Percentiles rank a stretch among this genome's conserved stretches.
Conservation (phyloP, 2,329 filamentous ascomycete species). For the Fusarium stilboides region DNA sequence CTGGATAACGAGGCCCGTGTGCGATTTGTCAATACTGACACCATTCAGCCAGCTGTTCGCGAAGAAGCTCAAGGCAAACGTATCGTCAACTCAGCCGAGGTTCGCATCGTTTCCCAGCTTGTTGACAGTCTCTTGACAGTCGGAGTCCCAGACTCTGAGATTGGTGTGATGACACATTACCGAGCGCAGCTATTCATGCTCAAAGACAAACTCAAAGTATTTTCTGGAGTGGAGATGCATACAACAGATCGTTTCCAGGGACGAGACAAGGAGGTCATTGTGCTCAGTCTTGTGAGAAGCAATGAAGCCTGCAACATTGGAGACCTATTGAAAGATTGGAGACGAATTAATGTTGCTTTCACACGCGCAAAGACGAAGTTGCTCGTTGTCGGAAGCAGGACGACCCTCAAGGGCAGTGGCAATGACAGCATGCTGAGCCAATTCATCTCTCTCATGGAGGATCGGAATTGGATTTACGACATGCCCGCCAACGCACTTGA, state of each 20-base stretch:
- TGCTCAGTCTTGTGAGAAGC: conserved; percentile 88
- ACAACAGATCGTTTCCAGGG: conserved; percentile 98
- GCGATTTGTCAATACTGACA: conserved; percentile 91
- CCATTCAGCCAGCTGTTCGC: conserved; percentile 72
- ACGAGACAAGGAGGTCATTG: conserved; percentile 92
- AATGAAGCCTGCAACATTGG: conserved; percentile 89
- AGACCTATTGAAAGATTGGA: conserved; percentile 91
- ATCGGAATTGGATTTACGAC: conserved; percentile 84
- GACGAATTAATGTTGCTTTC: conserved; percentile 95
- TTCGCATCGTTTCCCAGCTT: conserved; percentile 81
- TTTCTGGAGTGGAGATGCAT: conserved; percentile 86
- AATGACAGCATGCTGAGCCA: conserved; percentile 81
- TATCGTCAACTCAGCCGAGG: conserved; percentile 91
- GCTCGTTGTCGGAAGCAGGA: conserved; percentile 85
- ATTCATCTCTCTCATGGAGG: conserved; percentile 84
- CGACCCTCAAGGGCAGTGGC: conserved; percentile 82
- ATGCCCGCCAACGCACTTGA: conserved; percentile 75
- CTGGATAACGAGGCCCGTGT: conserved; percentile 81
- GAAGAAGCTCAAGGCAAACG: conserved; percentile 87
- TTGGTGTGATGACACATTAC: conserved; percentile 98
- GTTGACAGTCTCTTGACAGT: conserved; percentile 83
- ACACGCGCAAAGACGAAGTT: conserved; percentile 94
- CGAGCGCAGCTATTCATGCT: conserved; percentile 90
- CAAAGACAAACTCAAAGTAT: conserved; percentile 76
- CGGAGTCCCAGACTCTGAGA: conserved; percentile 81